Evolutionary conservation across 768 basidiomycete genomes (phyloP).

Genomic region (Leucosporidium yakuticum): DNA sequence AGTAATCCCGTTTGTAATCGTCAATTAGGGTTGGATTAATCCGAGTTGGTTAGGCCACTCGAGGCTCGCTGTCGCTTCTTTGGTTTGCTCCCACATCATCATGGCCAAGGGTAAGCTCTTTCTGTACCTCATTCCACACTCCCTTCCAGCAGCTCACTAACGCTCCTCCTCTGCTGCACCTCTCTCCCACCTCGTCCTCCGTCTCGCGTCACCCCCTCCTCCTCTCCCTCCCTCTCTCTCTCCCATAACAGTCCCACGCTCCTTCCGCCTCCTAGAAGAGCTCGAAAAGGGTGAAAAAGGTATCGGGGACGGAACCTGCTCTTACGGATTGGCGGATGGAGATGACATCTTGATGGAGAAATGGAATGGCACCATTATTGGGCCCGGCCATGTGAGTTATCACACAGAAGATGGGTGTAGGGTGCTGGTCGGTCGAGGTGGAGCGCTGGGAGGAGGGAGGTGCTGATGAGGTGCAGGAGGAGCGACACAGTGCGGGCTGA

Average conservation of each 20-base stretch:
- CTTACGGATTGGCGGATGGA: constrained; percentile 88
- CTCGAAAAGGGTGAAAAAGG: constrained; percentile 99
- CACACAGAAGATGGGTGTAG: background rate
- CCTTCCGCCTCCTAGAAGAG: constrained; percentile 94
- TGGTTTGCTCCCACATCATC: no score
- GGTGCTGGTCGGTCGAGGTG: background rate
- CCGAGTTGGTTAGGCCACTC: no score
- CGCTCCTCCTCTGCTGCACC: background rate
- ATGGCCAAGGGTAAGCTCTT: background rate
- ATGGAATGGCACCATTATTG: constrained; percentile 99
- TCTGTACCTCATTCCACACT: background rate
- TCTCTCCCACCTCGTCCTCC: no score
- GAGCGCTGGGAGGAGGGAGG: background rate
- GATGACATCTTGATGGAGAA: constrained; percentile 97
- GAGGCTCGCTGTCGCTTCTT: no score
- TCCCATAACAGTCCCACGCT: constrained; percentile 70
- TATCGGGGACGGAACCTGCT: constrained; percentile 95
- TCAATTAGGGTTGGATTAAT: no score
- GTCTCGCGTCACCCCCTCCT: no score
- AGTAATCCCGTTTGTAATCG: no score
- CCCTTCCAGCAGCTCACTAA: background rate
- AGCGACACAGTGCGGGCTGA: background rate
- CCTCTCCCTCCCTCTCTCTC: background rate
- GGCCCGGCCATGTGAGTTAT: constrained; percentile 82
- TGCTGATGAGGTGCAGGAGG: background rate